Conservation (phyloP, 805 yeast species). For the Saccharomycopsis javanensis region DNA sequence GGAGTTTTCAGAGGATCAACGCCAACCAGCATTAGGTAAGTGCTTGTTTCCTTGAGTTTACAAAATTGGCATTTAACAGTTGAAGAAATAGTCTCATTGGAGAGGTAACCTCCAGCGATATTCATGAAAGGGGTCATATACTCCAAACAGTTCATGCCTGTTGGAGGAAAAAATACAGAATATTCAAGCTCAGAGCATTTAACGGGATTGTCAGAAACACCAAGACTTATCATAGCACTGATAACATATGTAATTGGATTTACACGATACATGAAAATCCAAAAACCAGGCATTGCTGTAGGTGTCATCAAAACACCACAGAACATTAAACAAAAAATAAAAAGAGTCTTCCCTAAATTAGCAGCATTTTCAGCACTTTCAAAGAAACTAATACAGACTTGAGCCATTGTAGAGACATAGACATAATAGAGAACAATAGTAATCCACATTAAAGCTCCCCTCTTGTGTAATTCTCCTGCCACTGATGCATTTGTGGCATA, state of each 20-base stretch:
- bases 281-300: slow-evolving; percentile 55
- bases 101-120: slow-evolving; percentile 36
- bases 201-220: slow-evolving; percentile 41
- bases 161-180: slow-evolving; percentile 40
- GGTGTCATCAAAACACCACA: slow-evolving; percentile 68
- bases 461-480: slow-evolving; percentile 33
- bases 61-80: slow-evolving; percentile 56
- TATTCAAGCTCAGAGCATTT: slow-evolving; percentile 41
- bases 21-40: slow-evolving; percentile 36
- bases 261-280: slow-evolving; percentile 69
- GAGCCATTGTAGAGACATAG: slow-evolving; percentile 50
- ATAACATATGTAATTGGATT: slow-evolving; percentile 65
- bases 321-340: slow-evolving; percentile 56
- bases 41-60: slow-evolving; percentile 45
- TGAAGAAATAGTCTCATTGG: slow-evolving; percentile 27
- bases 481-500: slow-evolving; percentile 49
- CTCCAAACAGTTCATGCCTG: slow-evolving; percentile 47
- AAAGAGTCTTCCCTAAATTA: slow-evolving; percentile 44
- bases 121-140: slow-evolving; percentile 34
- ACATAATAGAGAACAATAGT: slow-evolving; percentile 38
- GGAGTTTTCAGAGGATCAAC: slow-evolving; percentile 33
- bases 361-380: slow-evolving; percentile 57
- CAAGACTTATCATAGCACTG: slow-evolving; percentile 43
- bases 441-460: slow-evolving; percentile 52
- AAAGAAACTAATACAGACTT: slow-evolving; percentile 47